Conservation (phyloP, 352 stramenopile species). For the Phytophthora syringae region DNA sequence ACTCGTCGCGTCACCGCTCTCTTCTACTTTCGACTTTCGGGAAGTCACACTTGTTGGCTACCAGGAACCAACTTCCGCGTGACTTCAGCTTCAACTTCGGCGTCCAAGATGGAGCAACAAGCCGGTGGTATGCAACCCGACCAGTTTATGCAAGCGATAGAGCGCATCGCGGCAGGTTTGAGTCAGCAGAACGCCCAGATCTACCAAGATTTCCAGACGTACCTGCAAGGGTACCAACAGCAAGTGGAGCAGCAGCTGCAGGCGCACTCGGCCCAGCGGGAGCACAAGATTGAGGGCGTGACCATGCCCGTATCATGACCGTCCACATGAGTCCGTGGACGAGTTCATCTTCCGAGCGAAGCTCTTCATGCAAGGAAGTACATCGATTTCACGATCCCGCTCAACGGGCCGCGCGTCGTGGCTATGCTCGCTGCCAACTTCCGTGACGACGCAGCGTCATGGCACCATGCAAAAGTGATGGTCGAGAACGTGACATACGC, state of each 20-base stretch:
- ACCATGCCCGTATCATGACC: conserved; percentile 7
- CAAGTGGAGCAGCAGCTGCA: conserved; percentile 10
- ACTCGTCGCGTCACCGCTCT: neutral
- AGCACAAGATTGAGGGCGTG: conserved; percentile 8
- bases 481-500: neutral
- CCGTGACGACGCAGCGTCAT: conserved; percentile 2
- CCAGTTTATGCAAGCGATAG: conserved; percentile 3
- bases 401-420: neutral
- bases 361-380: conserved; percentile 16
- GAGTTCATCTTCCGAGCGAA: conserved; percentile 17
- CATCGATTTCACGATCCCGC: conserved; percentile 9
- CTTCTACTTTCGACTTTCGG: neutral
- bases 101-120: conserved; percentile 4
- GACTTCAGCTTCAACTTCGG: conserved; percentile 3
- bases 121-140: neutral
- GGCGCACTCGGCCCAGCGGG: neutral
- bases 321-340: conserved; percentile 3
- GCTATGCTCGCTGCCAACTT: conserved; percentile 16
- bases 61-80: neutral
- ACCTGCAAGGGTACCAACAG: neutral
- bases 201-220: conserved; percentile 8
- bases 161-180: neutral
- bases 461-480: conserved; percentile 5
- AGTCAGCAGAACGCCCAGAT: conserved; percentile 15
- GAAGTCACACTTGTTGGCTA: neutral